Conservation (phyloP, 2,329 filamentous ascomycete genomes). For the Knufia petricola region DNA sequence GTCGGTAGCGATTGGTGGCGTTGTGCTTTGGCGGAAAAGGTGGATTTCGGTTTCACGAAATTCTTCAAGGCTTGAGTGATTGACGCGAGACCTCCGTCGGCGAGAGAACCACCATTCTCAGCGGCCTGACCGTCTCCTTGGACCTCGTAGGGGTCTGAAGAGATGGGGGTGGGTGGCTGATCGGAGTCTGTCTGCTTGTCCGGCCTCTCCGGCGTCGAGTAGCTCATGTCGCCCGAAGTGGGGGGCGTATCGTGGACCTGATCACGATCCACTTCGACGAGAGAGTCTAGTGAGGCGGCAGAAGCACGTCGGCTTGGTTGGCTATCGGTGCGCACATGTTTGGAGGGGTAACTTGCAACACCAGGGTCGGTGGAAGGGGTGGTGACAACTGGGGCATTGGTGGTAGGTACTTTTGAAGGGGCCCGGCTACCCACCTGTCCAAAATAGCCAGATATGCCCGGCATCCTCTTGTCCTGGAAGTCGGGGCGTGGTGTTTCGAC, state of each 20-base stretch:
- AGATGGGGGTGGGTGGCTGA: slow-evolving; percentile 36
- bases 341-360: slow-evolving; percentile 22
- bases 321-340: slow-evolving; percentile 21
- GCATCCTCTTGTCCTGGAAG: slow-evolving; percentile 85
- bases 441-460: slow-evolving; percentile 92
- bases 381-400: slow-evolving; percentile 31
- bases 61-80: slow-evolving; percentile 37
- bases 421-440: slow-evolving; percentile 94
- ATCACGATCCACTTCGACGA: slow-evolving; percentile 33
- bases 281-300: slow-evolving; percentile 32
- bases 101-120: slow-evolving; percentile 30
- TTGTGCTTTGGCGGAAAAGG: slow-evolving; percentile 29
- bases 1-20: slow-evolving; percentile 47
- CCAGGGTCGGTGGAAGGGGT: slow-evolving; percentile 23
- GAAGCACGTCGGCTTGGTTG: slow-evolving; percentile 23
- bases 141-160: slow-evolving; percentile 34
- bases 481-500: slow-evolving; percentile 90
- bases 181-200: slow-evolving; percentile 26
- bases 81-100: slow-evolving; percentile 32
- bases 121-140: slow-evolving; percentile 35
- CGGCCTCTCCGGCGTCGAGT: slow-evolving; percentile 22
- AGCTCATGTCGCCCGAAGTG: slow-evolving; percentile 12
- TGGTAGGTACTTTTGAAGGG: slow-evolving; percentile 43
- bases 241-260: slow-evolving; percentile 19
- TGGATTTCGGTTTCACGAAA: slow-evolving; percentile 33